Base-by-base conservation (phyloP, 2,329 filamentous ascomycete species). In the Fusarium chuoi region DNA sequence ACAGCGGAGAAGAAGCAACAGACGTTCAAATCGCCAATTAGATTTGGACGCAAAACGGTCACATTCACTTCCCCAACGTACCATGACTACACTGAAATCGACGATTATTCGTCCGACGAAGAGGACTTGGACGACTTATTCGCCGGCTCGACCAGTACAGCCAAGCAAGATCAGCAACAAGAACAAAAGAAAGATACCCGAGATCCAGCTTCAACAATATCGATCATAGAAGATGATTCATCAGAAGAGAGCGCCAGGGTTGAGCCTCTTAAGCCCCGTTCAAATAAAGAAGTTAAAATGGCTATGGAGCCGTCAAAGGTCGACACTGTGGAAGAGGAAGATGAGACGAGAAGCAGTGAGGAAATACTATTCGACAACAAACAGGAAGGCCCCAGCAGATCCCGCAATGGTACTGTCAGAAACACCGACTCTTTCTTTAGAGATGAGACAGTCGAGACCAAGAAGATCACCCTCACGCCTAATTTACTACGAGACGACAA, bases 341-440 rank as follows among this genome's bases (percentile, higher is more conserved):
- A 80, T 22, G 79, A 82, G 71, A 67, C 71, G 18, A 79, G 80
- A 44, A 88, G 85, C 55, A 94, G 91, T 75, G 93, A 94, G 62
- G 93, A 96, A 51, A 88, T 89, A 7, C 88, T 90, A 7, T 87
- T 92, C 64, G 89, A 90, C 54, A 84, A 82, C 52, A 90, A 87
- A 70, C 77, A 82, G 64, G 85, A 89, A 46, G 84, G 84, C 4
- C 83, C 85, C 4, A 88, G 87, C 80, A 90, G 92, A 79, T 95
- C 94, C 41, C 90, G 92, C 73, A 97, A 97, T 77, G 95, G 95
- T 46, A 96, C 93, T 28, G 89, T 98, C 49, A 90, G 96, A 73
- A 97, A 97, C 80, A 96, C 94, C 9, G 96, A 98, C 83, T 98
- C 96, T 2, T 98, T 98, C 86, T 98, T 98, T 87, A 97, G 95